Percentiles rank a stretch among this genome's conserved stretches.
Evolutionary conservation across 179 eudicot species (phyloP).

Genomic region (Silene coronaria): DNA sequence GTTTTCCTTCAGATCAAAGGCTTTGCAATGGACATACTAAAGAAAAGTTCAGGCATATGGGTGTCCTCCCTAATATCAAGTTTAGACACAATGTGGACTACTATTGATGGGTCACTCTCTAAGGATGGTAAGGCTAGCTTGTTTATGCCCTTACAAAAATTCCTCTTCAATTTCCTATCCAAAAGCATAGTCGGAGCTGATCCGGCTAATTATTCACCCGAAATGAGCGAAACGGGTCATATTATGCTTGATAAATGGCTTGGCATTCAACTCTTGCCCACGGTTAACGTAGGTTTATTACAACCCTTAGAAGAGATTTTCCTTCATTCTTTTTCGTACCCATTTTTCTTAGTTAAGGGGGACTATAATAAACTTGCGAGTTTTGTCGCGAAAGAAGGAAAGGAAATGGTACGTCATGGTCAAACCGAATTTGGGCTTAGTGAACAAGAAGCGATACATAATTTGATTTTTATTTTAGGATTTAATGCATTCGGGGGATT

Average conservation of each 20-base stretch:
- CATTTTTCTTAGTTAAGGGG: slow-evolving; percentile 53
- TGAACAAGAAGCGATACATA: slow-evolving; percentile 53
- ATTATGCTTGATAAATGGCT: slow-evolving; percentile 64
- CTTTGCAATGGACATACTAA: slow-evolving; percentile 59
- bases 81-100: slow-evolving; percentile 70
- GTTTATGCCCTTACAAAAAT: slow-evolving; percentile 47
- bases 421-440: slow-evolving; percentile 50
- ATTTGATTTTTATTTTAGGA: slow-evolving; percentile 62
- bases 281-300: slow-evolving; percentile 30
- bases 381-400: slow-evolving; percentile 57
- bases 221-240: slow-evolving; percentile 46
- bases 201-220: slow-evolving; percentile 43
- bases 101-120: slow-evolving; percentile 46
- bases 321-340: slow-evolving; percentile 72
- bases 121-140: slow-evolving; percentile 29
- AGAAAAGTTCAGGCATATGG: slow-evolving; percentile 71
- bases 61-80: slow-evolving; percentile 46
- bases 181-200: slow-evolving; percentile 55
- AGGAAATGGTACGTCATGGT: slow-evolving; percentile 42
- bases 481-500: slow-evolving; percentile 91
- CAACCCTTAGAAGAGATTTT: slow-evolving; percentile 80
- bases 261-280: slow-evolving; percentile 64
- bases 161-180: slow-evolving; percentile 56
- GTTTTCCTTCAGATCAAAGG: slow-evolving; percentile 39
- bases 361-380: slow-evolving; percentile 52